Evolutionary conservation across 2,329 filamentous ascomycete genomes (phyloP), one percentile per base, ranked within the genome.

Genomic region (Botrytis tulipae): DNA sequence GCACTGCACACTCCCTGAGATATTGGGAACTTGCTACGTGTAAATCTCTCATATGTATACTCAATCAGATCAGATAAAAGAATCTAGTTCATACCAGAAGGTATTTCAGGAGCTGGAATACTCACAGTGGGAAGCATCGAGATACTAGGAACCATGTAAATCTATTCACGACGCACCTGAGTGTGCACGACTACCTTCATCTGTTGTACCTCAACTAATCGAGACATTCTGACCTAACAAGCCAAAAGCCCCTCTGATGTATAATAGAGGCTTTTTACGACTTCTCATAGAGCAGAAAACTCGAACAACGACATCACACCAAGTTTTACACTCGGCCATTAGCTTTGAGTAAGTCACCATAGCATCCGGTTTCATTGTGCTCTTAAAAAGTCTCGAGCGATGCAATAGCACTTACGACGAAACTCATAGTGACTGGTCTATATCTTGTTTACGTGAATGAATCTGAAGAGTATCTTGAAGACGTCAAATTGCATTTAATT

Each of bases 31-130:
- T 16, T 16, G 25, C 14, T 29, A 16, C 14, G 40, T 40, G 10
- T 0, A 42, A 42, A 42, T 42, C 14, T 4, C 40, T 14, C 40
- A 16, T 4, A 1, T 16, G 0, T 14, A 42, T 42, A 2, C 3
- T 42, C 12, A 29, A 16, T 1, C 6, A 54, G 25, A 29, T 5
- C 3, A 54, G 16, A 29, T 16, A 5, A 25, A 54, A 12, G 5
- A 16, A 54, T 8, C 51, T 16, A 12, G 12, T 16, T 12, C n/a
- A 16, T n/a, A 3, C 7, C 10, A 12, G 5, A 16, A 54, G 14
- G 3, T 8, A 12, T 10, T 16, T 2, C 5, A 18, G 2, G 12
- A 16, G 51, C 51, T 54, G 25, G 0, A 5, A 7, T 3, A n/a
- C 48, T 54, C 48, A 7, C 48, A 16, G 12, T 7, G 25, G 48